Evolutionary conservation across 2,329 filamentous ascomycete species (phyloP), one percentile per base, ranked within the genome.

Genomic region (Pseudogymnoascus sp.): DNA sequence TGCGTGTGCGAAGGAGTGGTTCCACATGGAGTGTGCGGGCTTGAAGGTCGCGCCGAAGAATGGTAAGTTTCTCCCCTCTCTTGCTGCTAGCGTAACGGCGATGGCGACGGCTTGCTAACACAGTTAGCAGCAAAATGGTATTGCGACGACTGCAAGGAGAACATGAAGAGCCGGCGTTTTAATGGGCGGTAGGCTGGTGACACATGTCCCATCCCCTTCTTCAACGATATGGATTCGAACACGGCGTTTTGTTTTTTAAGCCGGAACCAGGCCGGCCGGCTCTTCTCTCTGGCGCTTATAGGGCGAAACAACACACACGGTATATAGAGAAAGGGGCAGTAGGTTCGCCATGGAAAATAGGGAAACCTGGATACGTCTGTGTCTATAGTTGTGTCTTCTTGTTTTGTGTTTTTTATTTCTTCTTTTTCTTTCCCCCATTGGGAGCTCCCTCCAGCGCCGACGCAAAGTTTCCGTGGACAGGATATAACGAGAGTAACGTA

Each of bases 11-110:
- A 81, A 84, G 64, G 89, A 92, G 74, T 92, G 89, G 89, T 93
- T 92, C 77, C 89, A 92, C 78, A 75, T 94, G 58, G 87, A 86
- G 58, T 94, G 90, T 72, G 89, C 91, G 30, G 90, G 90, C 25
- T 74, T 94, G 68, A 88, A 87, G 68, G 88, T 88, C 63, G 88
- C 89, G 59, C 90, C 90, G n/a, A 86, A 83, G 62, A 72, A 72
- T 68, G 67, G 71, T 72, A 67, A 61, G 68, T 67, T 63, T 6
- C n/a, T 12, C 43, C 16, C 61, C 25, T 58, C 16, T 33, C 12
- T 8, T 7, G 16, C n/a, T 33, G n/a, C 33, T n/a, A 7, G 5
- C 16, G 2, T 33, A 9, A 33, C 14, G 28, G 16, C 1, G 25
- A 54, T 54, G n/a, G 7, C 14, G 33, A 58, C 37, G 25, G 57